Base-by-base conservation (phyloP, 2,329 filamentous ascomycete genomes). In the Nemania diffusa region DNA sequence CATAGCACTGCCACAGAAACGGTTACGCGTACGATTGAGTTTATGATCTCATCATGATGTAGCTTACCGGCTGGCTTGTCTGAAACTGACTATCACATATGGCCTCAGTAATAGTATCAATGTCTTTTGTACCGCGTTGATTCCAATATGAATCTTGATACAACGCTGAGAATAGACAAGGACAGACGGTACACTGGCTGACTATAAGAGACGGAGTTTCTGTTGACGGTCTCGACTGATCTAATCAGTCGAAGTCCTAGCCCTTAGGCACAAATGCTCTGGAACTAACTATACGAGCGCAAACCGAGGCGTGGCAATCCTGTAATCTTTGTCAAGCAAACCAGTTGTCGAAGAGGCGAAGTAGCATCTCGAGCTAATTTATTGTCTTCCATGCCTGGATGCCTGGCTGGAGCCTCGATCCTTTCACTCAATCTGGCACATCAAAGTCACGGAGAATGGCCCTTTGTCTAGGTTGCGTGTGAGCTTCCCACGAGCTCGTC, bases 251-350 rank as follows among this genome's bases (percentile, higher is more conserved):
- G 67, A 61, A 68, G 55, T 32, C n/a, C 29, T 34, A 29, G 6
- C 22, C 50, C 22, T 40, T 53, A 59, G 20, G 46, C n/a, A 51
- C 20, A 24, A 32, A 34, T 34, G 26, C 42, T 56, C 44, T 32
- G 32, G 7, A 6, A 40, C 52, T 44, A 53, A 56, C 50, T 32
- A 48, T 57, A 42, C 48, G 26, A 40, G 57, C 32, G 56, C 55
- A 64, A 65, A 65, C 53, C 51, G 56, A 61, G 46, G 51, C 56
- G 68, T 69, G 69, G 64, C 68, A 59, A 70, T 46, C 9, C 27
- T 26, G n/a, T 27, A 7, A 57, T 66, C 65, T 71, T 72, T 75
- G 73, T 75, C 64, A 61, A 50, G n/a, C 61, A 64, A 37, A 20
- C 51, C 32, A 58, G 15, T 15, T 17, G 37, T 37, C 52, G 58